Evolutionary conservation across 2,329 filamentous ascomycete species (phyloP).

Genomic region (Fusarium clavum): DNA sequence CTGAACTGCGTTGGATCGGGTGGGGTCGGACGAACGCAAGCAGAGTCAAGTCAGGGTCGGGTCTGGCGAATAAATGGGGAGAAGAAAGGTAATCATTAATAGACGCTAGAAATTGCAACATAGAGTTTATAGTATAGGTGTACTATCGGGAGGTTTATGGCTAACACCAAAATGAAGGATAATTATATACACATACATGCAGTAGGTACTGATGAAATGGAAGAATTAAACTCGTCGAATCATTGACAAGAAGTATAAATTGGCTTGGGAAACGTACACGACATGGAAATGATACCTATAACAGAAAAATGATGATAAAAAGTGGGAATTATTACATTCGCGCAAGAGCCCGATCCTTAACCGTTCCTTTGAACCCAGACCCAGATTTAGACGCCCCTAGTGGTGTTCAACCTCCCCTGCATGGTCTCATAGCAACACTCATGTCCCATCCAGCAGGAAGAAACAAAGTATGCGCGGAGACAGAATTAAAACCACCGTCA

Average conservation of each 20-base stretch:
- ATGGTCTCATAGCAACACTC: conserved; percentile 32
- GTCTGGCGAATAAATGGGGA: not conserved
- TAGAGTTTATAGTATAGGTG: not conserved
- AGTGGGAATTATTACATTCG: conserved; percentile 62
- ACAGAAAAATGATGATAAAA: conserved; percentile 51
- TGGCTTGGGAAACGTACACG: conserved; percentile 43
- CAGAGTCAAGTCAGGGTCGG: conserved; percentile 8
- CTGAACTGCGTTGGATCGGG: not conserved
- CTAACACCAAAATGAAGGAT: not conserved
- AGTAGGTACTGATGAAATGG: not conserved
- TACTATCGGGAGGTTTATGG: not conserved
- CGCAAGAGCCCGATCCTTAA: conserved; percentile 52
- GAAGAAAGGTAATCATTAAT: not conserved
- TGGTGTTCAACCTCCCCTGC: conserved; percentile 44
- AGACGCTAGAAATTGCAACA: not conserved
- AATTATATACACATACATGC: not conserved
- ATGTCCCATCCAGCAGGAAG: conserved; percentile 21
- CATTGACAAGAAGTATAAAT: conserved; percentile 40
- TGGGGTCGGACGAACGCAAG: not conserved
- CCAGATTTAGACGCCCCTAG: conserved; percentile 40
- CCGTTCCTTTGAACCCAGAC: conserved; percentile 41
- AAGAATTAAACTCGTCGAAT: conserved; percentile 10
- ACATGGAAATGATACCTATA: conserved; percentile 41
- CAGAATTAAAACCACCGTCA: conserved; percentile 42
- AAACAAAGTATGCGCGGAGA: conserved; percentile 38